These are phyloP conservation scores for Setomelanomma holmii DNA, from an alignment of 2,329 filamentous ascomycete genomes.

Conservation along the genomic window DNA sequence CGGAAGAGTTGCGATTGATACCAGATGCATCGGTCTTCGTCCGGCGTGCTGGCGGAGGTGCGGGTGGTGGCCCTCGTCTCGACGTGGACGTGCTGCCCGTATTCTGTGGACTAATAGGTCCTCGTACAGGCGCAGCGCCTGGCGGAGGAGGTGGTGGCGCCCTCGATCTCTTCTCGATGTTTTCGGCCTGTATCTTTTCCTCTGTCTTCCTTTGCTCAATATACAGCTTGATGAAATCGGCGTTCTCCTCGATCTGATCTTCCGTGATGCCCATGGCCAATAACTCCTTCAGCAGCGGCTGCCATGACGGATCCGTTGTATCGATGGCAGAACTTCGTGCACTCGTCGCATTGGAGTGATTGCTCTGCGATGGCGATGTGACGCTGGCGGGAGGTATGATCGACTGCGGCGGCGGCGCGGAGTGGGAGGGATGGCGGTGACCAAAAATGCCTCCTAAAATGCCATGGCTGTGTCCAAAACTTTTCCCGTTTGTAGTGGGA, in stretches of 20 bases:
- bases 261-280: constrained; percentile 71
- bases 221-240: constrained; percentile 72
- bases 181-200: constrained; percentile 54
- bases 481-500: constrained; percentile 38
- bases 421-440: constrained; percentile 56
- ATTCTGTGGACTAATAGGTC: constrained; percentile 65
- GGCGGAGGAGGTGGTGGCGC: constrained; percentile 71
- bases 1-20: constrained; percentile 50
- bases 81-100: constrained; percentile 61
- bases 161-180: constrained; percentile 58
- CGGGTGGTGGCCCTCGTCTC: constrained; percentile 67
- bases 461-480: constrained; percentile 49
- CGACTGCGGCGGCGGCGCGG: constrained; percentile 53
- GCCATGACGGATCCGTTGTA: constrained; percentile 67
- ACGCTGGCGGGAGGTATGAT: constrained; percentile 57
- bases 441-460: constrained; percentile 61
- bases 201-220: constrained; percentile 68
- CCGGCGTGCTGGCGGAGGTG: constrained; percentile 62
- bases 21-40: constrained; percentile 50
- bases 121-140: constrained; percentile 49
- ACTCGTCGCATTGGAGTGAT: constrained; percentile 44
- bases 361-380: constrained; percentile 46
- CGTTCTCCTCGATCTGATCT: constrained; percentile 71
- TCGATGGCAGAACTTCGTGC: constrained; percentile 60
- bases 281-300: constrained; percentile 67